Conservation (phyloP, 345 rosid species). For the Rubroshorea leprosula region DNA sequence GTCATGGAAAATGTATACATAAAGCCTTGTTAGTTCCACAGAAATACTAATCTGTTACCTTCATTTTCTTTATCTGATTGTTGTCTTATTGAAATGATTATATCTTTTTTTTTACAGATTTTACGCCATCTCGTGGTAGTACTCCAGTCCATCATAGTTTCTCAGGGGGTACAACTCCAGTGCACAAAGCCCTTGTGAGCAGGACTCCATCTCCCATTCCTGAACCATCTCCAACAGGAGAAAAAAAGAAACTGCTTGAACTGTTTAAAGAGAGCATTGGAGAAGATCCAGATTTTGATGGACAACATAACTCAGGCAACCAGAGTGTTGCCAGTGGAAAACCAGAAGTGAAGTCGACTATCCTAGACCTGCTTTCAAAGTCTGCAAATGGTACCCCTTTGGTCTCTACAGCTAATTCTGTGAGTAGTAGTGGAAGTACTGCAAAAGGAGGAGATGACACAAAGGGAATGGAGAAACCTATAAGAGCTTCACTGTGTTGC, state of each 20-base stretch:
- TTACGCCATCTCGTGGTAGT: slow-evolving; percentile 85
- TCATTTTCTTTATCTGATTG: too few relatives aligned
- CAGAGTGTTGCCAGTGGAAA: slow-evolving; percentile 18
- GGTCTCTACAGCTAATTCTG: slow-evolving; percentile 47
- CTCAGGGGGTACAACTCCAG: slow-evolving; percentile 38
- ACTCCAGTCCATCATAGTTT: slow-evolving; percentile 68
- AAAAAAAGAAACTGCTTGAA: slow-evolving; percentile 74
- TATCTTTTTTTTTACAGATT: too few relatives aligned
- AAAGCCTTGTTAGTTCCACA: too few relatives aligned
- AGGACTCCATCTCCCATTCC: slow-evolving; percentile 16
- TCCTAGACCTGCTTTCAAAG: slow-evolving; percentile 24
- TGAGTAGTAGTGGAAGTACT: slow-evolving; percentile 42
- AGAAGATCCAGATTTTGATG: slow-evolving; percentile 36
- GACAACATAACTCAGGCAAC: slow-evolving; percentile 17
- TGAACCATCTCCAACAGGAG: slow-evolving; percentile 36
- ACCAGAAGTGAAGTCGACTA: slow-evolving; percentile 2
- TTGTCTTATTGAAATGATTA: too few relatives aligned
- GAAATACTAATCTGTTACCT: too few relatives aligned
- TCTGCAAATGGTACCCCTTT: slow-evolving; percentile 45
- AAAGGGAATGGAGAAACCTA: slow-evolving; percentile 34
- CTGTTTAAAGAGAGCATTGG: slow-evolving; percentile 57
- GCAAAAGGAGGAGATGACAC: slow-evolving; percentile 34
- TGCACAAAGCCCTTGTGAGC: slow-evolving; percentile 25
- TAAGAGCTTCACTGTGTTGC: slow-evolving; percentile 49
- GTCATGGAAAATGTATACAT: too few relatives aligned